A percentile compares a stretch with the other conserved stretches of the same genome.
Conservation (phyloP, 345 rosid genomes). For the Tarenaya hassleriana region DNA sequence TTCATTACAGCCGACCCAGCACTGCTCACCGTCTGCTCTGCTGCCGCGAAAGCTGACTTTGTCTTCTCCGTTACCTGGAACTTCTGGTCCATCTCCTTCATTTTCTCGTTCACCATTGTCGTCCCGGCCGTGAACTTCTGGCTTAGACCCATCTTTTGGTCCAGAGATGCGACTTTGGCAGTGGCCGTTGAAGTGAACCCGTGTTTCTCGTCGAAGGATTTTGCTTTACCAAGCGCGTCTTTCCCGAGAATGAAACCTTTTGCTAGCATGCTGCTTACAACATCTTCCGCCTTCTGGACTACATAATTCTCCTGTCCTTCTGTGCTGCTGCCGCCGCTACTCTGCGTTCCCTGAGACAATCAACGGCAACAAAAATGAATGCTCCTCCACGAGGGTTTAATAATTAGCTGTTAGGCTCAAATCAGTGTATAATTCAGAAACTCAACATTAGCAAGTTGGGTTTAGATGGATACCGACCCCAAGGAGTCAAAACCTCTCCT, state of each 20-base stretch:
- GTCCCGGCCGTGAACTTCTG: slow-evolving; percentile 77
- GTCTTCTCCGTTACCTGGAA: slow-evolving; percentile 92
- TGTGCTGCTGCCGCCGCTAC: slow-evolving; percentile 19
- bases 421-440: too few relatives aligned
- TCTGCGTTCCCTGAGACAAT: slow-evolving; percentile 36
- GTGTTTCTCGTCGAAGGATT: slow-evolving; percentile 73
- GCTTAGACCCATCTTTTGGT: slow-evolving; percentile 69
- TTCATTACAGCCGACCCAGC: slow-evolving; percentile 86
- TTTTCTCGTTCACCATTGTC: slow-evolving; percentile 65
- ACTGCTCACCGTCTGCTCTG: slow-evolving; percentile 76
- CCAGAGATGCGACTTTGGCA: slow-evolving; percentile 68
- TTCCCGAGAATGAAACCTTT: slow-evolving; percentile 82
- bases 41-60: slow-evolving; percentile 65
- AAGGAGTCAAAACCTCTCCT: neutral
- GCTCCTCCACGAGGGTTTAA: neutral
- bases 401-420: slow-evolving; percentile 1
- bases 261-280: slow-evolving; percentile 85
- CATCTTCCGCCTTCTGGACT: slow-evolving; percentile 83
- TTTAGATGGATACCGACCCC: slow-evolving; percentile 3
- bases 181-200: slow-evolving; percentile 76
- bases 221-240: slow-evolving; percentile 75
- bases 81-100: slow-evolving; percentile 76
- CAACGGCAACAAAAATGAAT: neutral
- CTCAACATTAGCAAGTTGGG: neutral
- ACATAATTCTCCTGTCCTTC: slow-evolving; percentile 42